Evolutionary conservation across 148 eudicot species (phyloP).

Genomic region (Heliamphora exappendiculata): DNA sequence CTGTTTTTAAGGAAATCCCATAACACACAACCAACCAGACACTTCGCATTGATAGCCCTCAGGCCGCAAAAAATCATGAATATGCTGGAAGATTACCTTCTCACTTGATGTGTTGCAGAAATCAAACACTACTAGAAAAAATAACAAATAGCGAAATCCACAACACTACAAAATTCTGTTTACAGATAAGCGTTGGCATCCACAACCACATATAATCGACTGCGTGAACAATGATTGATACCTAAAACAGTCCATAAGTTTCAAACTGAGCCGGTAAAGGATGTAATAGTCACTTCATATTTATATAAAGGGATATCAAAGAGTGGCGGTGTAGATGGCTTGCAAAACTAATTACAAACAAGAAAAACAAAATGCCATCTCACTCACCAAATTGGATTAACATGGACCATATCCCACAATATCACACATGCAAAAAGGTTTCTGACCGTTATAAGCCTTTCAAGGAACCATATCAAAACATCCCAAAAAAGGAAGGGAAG

Average conservation of each 20-base stretch:
- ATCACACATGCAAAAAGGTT: neutral
- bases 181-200: neutral
- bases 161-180: neutral
- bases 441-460: neutral
- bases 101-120: neutral
- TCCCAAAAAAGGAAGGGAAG: neutral
- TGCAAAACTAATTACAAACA: neutral
- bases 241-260: conserved; percentile 21
- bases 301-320: neutral
- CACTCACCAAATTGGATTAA: neutral
- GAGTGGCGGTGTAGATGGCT: neutral
- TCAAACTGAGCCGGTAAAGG: neutral
- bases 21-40: neutral
- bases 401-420: neutral
- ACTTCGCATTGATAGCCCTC: neutral
- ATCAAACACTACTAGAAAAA: neutral
- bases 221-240: no score
- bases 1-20: neutral
- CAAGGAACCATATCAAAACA: neutral
- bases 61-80: neutral
- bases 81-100: neutral
- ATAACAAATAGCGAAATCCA: neutral
- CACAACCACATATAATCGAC: conserved; percentile 10
- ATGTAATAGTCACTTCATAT: neutral
- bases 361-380: neutral